These are phyloP conservation scores for Cladosporium sp. DNA, from an alignment of 2,329 filamentous ascomycete species.

Conservation along the genomic window DNA sequence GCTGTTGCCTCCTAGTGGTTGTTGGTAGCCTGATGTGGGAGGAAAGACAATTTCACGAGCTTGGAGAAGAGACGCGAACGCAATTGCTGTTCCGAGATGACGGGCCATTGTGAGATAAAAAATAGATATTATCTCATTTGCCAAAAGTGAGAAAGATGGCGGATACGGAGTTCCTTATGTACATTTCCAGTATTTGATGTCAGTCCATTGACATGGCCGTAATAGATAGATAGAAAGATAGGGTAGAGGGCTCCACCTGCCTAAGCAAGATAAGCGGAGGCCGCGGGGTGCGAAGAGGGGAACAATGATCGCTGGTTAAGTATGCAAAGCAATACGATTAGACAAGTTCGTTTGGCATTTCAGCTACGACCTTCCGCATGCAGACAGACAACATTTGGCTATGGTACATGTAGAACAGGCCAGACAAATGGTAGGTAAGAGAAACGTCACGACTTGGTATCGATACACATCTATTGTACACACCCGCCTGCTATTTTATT, in stretches of 20 bases:
- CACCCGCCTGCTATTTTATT: background rate
- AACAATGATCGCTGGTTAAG: too few species aligned
- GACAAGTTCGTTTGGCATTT: too few species aligned
- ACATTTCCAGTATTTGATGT: background rate
- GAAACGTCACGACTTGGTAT: background rate
- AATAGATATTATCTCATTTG: background rate
- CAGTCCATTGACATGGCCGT: background rate
- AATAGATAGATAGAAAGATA: background rate
- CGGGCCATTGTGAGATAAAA: background rate
- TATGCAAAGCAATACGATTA: background rate
- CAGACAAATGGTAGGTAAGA: too few species aligned
- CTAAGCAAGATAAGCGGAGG: conserved; percentile 12
- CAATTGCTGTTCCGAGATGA: background rate
- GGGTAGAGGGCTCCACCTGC: background rate
- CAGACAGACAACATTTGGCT: too few species aligned
- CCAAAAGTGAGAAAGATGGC: background rate
- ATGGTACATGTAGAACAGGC: too few species aligned
- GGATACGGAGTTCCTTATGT: background rate
- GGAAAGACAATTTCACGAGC: conserved; percentile 49
- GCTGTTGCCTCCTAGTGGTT: conserved; percentile 32
- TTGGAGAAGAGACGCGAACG: conserved; percentile 19
- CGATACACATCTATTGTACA: conserved; percentile 11
- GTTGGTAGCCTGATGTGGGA: conserved; percentile 38
- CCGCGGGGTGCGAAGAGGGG: conserved; percentile 5
- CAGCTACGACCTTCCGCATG: too few species aligned